A percentile compares a stretch with the other conserved stretches of the same genome.
Conservation (phyloP, 305 asterid species). For the Ilex paraguariensis region DNA sequence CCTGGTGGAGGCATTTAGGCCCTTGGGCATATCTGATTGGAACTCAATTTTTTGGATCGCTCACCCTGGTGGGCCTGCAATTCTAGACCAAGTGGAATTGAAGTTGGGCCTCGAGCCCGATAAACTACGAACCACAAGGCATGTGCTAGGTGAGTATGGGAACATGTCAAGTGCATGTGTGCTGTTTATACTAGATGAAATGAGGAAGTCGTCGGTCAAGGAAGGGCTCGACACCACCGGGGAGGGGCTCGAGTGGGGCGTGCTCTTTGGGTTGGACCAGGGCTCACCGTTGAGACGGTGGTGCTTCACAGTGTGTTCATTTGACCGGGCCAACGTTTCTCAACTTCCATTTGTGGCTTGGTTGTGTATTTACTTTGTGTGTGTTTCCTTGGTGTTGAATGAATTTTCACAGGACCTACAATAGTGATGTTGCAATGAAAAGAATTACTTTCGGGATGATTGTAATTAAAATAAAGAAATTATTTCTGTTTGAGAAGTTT, state of each 20-base stretch:
- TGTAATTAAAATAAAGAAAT: too few relatives aligned
- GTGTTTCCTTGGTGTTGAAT: too few relatives aligned
- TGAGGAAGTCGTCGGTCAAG: neutral
- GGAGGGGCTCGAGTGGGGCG: neutral
- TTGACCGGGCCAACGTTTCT: too few relatives aligned
- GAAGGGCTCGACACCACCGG: neutral
- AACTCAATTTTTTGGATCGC: slow-evolving; percentile 62
- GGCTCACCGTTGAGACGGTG: slow-evolving; percentile 1
- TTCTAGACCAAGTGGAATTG: slow-evolving; percentile 50
- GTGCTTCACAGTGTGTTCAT: slow-evolving; percentile 2
- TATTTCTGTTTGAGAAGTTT: too few relatives aligned
- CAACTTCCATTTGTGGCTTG: too few relatives aligned
- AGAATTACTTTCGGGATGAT: too few relatives aligned
- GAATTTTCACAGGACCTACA: too few relatives aligned
- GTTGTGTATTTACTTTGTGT: too few relatives aligned
- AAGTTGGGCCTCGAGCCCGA: slow-evolving; percentile 42
- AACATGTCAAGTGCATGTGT: neutral
- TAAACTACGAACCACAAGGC: slow-evolving; percentile 42
- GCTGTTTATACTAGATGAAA: neutral
- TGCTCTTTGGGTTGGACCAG: slow-evolving; percentile 1
- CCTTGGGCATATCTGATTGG: slow-evolving; percentile 53
- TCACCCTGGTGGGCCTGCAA: slow-evolving; percentile 68
- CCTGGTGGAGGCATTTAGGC: slow-evolving; percentile 45
- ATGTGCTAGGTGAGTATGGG: neutral
- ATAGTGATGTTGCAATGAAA: too few relatives aligned